Base-by-base conservation (phyloP, 2,329 filamentous ascomycete species). In the Dothideomycetes sp. region DNA sequence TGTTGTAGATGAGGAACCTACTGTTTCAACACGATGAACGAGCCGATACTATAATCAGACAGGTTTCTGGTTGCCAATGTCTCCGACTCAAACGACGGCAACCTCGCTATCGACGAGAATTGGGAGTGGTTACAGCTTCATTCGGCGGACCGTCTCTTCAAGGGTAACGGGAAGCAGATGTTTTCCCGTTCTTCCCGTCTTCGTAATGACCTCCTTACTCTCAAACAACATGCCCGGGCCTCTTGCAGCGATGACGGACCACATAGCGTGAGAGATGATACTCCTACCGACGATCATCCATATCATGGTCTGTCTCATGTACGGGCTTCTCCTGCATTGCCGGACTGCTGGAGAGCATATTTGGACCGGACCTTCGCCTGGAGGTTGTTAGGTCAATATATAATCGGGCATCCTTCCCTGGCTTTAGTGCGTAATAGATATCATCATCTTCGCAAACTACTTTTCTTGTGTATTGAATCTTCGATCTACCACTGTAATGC, bases 101-200 rank as follows among this genome's bases (percentile, higher is more conserved):
- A 12, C n/a, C 22, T 18, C 23, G 24, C 22, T 23, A 15, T 17
- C 15, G 15, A 7, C 22, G 15, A 10, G 18, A 8, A 9, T 23
- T n/a, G 4, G 17, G 12, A 24, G 20, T n/a, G 20, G 5, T 33
- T 13, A 17, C 12, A 41, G 27, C 22, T 17, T 29, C 19, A 24
- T 18, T 33, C 31, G 38, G 23, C 15, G 33, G 31, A 34, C 28
- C 37, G 23, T 29, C 9, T 30, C 24, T 34, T 19, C 38, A 41
- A 41, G 38, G 38, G 25, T 34, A 24, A 34, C 38, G 38, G 38
- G 31, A 41, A 34, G 31, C 31, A 34, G 18, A 20, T 17, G 13
- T 29, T 34, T 18, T 15, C 23, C 32, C 30, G 38, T 34, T 30
- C 38, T 41, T 41, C 38, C 38, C 38, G 32, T 34, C 19, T 28